Evolutionary conservation across 192 early-diverging fungal species (phyloP).

Genomic region (Coemansia sp.): DNA sequence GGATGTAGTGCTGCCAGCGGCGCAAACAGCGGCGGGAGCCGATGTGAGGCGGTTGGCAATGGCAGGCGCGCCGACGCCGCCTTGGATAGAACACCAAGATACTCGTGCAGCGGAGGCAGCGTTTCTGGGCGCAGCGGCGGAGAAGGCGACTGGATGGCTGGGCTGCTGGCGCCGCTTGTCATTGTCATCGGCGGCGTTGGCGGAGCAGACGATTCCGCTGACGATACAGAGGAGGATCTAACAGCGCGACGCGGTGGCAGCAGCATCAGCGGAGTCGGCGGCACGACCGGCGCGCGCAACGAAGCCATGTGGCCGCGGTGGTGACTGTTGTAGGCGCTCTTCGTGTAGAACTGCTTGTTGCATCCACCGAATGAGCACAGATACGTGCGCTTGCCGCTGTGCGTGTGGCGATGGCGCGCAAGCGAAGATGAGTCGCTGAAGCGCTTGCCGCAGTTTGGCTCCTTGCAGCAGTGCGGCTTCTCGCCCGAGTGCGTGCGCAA

Average conservation of each 20-base stretch:
- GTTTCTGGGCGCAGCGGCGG: neutral
- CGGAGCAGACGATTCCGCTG: neutral
- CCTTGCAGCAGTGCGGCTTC: constrained; percentile 70
- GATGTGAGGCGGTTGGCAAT: constrained; percentile 3
- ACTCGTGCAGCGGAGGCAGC: constrained; percentile 25
- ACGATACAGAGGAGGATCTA: constrained; percentile 5
- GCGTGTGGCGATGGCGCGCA: constrained; percentile 74
- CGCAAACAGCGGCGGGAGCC: neutral
- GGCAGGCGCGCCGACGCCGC: constrained; percentile 24
- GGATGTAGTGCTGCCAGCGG: neutral
- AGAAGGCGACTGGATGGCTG: constrained; percentile 6
- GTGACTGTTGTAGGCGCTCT: constrained; percentile 45
- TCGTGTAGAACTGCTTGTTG: constrained; percentile 54
- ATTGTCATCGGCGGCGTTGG: neutral
- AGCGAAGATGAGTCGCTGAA: constrained; percentile 82
- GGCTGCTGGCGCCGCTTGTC: neutral
- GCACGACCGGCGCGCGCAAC: neutral
- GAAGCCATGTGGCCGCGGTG: constrained; percentile 36
- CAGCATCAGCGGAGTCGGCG: neutral
- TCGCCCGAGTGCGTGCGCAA: constrained; percentile 77
- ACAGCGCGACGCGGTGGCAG: neutral
- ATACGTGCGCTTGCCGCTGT: constrained; percentile 78
- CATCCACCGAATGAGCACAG: constrained; percentile 55
- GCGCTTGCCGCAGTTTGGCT: constrained; percentile 68
- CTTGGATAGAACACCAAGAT: constrained; percentile 30